Evolutionary conservation across 805 yeast species (phyloP).

Genomic region (Starmerella floris): DNA sequence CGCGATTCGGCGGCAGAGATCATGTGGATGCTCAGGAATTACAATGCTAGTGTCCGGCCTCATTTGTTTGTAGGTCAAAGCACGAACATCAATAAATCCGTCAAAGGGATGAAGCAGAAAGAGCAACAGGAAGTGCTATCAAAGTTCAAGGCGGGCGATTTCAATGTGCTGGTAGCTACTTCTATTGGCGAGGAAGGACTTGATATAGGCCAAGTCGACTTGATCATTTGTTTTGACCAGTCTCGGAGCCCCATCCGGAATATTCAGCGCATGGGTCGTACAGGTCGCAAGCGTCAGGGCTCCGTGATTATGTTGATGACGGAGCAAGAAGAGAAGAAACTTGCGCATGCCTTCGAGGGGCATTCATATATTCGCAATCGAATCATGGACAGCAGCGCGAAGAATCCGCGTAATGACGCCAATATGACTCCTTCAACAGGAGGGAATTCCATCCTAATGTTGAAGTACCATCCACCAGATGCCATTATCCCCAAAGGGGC

Average conservation of each 20-base stretch:
- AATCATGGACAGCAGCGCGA: constrained; percentile 27
- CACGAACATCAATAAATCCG: constrained; percentile 25
- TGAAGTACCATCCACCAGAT: constrained; percentile 38
- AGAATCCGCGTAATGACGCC: constrained; percentile 1
- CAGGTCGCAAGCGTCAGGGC: constrained; percentile 92
- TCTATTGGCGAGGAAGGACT: constrained; percentile 98
- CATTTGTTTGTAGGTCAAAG: constrained; percentile 92
- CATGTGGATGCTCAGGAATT: constrained; percentile 40
- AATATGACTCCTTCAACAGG: constrained; percentile 1
- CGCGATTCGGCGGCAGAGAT: constrained; percentile 86
- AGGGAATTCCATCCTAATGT: constrained; percentile 22
- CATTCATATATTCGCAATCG: constrained; percentile 65
- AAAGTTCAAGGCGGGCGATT: constrained; percentile 56
- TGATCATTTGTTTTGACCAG: constrained; percentile 84
- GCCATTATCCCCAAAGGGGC: constrained; percentile 52
- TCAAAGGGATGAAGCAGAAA: constrained; percentile 82
- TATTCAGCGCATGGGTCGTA: constrained; percentile 93
- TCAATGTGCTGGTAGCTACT: constrained; percentile 82
- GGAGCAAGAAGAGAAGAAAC: constrained; percentile 62
- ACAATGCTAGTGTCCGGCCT: constrained; percentile 37
- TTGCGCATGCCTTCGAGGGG: constrained; percentile 72
- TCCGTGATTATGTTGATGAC: constrained; percentile 62
- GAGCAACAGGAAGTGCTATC: constrained; percentile 67
- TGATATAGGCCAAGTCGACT: constrained; percentile 95
- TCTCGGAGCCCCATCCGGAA: constrained; percentile 87